These are phyloP conservation scores for Cenchrus fungigraminus DNA, from an alignment of 176 grass and related monocot genomes.

Conservation along the genomic window DNA sequence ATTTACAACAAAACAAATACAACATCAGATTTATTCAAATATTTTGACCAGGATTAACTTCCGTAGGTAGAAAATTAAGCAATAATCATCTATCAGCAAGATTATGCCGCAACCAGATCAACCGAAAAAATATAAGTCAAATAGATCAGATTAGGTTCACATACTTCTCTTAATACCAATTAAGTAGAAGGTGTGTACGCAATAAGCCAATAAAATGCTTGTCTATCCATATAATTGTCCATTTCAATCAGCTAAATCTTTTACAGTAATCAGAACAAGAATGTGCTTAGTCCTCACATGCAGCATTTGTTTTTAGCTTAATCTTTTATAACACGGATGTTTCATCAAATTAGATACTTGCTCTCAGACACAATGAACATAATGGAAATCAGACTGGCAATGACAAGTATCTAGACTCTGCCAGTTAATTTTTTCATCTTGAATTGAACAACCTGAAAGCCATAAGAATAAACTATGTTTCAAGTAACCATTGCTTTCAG, in stretches of 20 bases:
- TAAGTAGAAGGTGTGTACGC: not conserved
- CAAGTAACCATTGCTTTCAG: constrained; percentile 3
- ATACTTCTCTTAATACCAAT: not conserved
- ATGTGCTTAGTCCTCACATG: not conserved
- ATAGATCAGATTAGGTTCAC: constrained; percentile 13
- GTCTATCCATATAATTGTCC: not conserved
- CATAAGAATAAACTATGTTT: not conserved
- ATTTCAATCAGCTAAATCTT: not conserved
- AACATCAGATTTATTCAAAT: constrained; percentile 29
- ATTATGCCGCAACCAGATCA: not conserved
- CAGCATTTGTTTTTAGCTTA: not conserved
- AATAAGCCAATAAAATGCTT: not conserved
- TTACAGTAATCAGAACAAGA: not conserved
- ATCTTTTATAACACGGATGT: constrained; percentile 5
- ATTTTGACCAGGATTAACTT: not conserved
- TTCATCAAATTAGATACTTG: constrained; percentile 25
- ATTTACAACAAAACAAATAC: constrained; percentile 49
- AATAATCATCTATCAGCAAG: not conserved
- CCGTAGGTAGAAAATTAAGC: not conserved
- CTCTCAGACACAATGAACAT: not conserved
- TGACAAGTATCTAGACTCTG: not conserved
- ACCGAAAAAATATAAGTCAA: constrained; percentile 10
- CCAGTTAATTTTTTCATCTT: constrained; percentile 10
- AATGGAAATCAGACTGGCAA: constrained; percentile 15
- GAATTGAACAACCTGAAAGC: not conserved